Conservation (phyloP, 179 eudicot species). For the Amaranthus tricolor region DNA sequence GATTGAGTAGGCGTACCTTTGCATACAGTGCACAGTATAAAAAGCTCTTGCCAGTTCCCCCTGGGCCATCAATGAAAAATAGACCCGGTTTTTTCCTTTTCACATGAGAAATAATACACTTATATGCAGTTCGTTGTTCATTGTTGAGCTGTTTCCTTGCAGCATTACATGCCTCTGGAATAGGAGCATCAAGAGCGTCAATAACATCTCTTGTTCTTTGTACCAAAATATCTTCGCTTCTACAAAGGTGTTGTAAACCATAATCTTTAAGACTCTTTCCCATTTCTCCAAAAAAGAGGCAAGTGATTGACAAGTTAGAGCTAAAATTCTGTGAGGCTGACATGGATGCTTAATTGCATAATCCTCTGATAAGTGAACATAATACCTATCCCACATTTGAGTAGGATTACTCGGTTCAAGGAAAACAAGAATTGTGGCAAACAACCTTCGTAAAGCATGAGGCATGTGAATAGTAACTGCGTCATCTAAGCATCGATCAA, state of each 20-base stretch:
- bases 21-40: neutral
- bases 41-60: constrained; percentile 2
- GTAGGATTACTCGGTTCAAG: neutral
- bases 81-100: neutral
- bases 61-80: neutral
- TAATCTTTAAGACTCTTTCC: no score
- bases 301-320: neutral
- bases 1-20: neutral
- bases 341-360: neutral
- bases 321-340: no score
- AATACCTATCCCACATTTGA: neutral
- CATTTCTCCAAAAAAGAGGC: constrained; percentile 2
- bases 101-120: neutral
- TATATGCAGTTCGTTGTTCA: neutral
- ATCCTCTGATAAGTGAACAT: neutral
- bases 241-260: no score
- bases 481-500: neutral
- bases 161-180: neutral
- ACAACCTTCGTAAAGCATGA: neutral
- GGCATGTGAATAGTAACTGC: neutral
- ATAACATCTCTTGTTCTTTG: neutral
- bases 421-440: neutral
- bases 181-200: constrained; percentile 6
- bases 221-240: no score
- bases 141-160: neutral